These are phyloP conservation scores for Penicillium verhagenii DNA, from an alignment of 495 filamentous ascomycete genomes.

Conservation along the genomic window DNA sequence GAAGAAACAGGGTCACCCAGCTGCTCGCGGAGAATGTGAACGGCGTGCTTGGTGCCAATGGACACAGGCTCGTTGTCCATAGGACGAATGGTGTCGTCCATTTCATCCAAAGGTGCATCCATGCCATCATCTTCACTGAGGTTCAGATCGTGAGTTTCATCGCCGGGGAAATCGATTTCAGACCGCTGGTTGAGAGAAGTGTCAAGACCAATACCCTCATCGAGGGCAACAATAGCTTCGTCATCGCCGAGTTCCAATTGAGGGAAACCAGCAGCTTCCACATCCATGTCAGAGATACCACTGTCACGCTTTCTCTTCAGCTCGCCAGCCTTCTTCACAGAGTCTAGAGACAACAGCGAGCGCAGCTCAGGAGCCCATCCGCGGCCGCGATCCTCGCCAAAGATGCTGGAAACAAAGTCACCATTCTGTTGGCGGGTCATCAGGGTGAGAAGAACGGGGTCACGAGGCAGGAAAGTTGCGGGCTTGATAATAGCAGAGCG, in stretches of 20 bases:
- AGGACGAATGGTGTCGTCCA: slow-evolving; percentile 84
- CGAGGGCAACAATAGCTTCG: slow-evolving; percentile 48
- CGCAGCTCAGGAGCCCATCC: slow-evolving; percentile 91
- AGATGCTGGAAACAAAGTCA: slow-evolving; percentile 73
- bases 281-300: slow-evolving; percentile 76
- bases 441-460: slow-evolving; percentile 81
- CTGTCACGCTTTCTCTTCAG: slow-evolving; percentile 93
- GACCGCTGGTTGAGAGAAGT: slow-evolving; percentile 47
- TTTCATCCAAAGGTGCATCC: slow-evolving; percentile 45
- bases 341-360: slow-evolving; percentile 77
- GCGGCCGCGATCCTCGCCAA: slow-evolving; percentile 72
- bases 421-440: slow-evolving; percentile 87
- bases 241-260: slow-evolving; percentile 67
- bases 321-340: slow-evolving; percentile 72
- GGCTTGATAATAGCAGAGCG: slow-evolving; percentile 78
- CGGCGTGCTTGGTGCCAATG: slow-evolving; percentile 87
- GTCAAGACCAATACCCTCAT: slow-evolving; percentile 52
- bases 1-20: slow-evolving; percentile 65
- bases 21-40: slow-evolving; percentile 86
- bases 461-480: slow-evolving; percentile 75
- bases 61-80: slow-evolving; percentile 81
- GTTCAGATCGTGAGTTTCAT: slow-evolving; percentile 48
- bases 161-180: slow-evolving; percentile 64
- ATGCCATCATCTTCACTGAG: slow-evolving; percentile 56
- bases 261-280: slow-evolving; percentile 62